A percentile compares a stretch with the other conserved stretches of the same genome.
These are phyloP conservation scores for Sedum album DNA, from an alignment of 164 flowering plant genomes.

Conservation along the genomic window DNA sequence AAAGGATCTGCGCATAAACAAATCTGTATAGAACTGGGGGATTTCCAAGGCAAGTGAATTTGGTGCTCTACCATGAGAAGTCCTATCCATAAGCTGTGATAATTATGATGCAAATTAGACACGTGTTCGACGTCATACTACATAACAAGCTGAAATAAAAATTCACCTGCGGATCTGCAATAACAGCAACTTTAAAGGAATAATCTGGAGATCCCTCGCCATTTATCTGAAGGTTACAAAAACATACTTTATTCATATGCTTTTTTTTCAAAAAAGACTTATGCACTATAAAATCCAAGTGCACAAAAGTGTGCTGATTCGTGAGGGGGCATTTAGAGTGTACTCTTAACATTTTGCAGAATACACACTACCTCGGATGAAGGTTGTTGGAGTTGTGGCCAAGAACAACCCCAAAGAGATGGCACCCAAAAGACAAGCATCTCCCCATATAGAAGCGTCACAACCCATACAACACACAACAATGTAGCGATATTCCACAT, in stretches of 20 bases:
- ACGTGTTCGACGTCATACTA: neutral
- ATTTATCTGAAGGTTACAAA: constrained; percentile 23
- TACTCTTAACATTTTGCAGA: neutral
- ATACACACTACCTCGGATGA: constrained; percentile 1
- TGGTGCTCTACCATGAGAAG: constrained; percentile 56
- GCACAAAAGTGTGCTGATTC: neutral
- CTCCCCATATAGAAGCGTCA: constrained; percentile 68
- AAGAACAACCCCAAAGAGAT: constrained; percentile 45
- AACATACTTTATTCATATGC: neutral
- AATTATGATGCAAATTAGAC: constrained; percentile 1
- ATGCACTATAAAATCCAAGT: neutral
- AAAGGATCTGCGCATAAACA: constrained; percentile 81
- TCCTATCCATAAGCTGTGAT: constrained; percentile 77
- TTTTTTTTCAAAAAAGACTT: neutral
- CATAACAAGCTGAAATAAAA: neutral
- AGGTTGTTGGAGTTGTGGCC: constrained; percentile 41
- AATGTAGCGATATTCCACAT: constrained; percentile 39
- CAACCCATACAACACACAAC: constrained; percentile 51
- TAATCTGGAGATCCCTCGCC: constrained; percentile 19
- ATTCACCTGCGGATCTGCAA: constrained; percentile 86
- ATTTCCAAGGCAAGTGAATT: constrained; percentile 67
- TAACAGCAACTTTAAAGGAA: constrained; percentile 60
- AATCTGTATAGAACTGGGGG: constrained; percentile 69
- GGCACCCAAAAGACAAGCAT: constrained; percentile 73
- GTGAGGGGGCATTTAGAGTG: neutral